phyloP scores from a whole-genome alignment of 2,329 filamentous ascomycete species.

The Fusarium stilboides region DNA sequence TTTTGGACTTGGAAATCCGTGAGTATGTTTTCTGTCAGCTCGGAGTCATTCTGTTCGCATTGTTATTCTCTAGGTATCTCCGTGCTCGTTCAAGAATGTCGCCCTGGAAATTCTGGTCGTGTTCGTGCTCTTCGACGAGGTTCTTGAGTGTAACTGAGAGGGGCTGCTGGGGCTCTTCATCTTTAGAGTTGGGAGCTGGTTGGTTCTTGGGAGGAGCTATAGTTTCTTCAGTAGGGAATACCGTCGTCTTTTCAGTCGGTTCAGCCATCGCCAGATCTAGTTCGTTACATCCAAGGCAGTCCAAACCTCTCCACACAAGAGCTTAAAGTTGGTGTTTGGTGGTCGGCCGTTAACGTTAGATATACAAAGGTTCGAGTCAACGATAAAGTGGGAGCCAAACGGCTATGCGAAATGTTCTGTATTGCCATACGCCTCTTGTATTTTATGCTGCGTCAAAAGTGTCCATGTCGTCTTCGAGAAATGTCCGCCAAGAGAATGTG shows the following conservation, averaged over 20 bases:
- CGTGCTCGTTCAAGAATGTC: constrained; percentile 59
- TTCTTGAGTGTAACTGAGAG: constrained; percentile 22
- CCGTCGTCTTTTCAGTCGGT: neutral
- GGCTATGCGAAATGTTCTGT: constrained; percentile 1
- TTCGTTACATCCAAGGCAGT: neutral
- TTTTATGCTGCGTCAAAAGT: neutral
- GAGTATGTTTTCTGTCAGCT: constrained; percentile 38
- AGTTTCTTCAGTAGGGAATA: neutral
- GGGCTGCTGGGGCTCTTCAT: neutral
- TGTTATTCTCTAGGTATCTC: constrained; percentile 54
- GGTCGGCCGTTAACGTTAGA: neutral
- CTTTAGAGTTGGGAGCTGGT: too few relatives aligned
- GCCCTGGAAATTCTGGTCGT: constrained; percentile 64
- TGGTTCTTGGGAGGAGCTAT: neutral
- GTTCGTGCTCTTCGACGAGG: constrained; percentile 59
- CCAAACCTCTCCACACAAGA: too few relatives aligned
- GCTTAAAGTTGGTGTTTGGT: neutral
- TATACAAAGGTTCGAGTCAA: neutral
- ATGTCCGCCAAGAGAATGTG: neutral
- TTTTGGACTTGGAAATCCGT: constrained; percentile 41
- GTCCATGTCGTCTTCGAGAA: neutral
- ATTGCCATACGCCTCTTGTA: neutral
- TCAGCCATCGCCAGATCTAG: neutral
- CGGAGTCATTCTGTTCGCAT: constrained; percentile 23
- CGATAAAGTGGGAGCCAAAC: neutral